phyloP scores from a whole-genome alignment of 768 basidiomycete species.

The Hebeloma cylindrosporum region DNA sequence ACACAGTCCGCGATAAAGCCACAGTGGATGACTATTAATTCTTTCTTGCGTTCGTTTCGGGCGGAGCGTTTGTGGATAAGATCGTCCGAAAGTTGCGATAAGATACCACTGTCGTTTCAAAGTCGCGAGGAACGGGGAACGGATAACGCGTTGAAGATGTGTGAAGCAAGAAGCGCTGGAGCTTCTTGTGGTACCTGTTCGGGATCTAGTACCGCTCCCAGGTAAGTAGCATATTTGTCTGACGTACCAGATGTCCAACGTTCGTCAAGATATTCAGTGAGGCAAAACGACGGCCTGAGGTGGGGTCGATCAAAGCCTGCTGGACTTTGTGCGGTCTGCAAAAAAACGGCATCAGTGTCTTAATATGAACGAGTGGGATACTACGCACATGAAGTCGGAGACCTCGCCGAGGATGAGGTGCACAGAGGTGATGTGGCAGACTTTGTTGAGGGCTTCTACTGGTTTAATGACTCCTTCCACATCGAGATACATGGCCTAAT shows the following conservation, averaged over 20 bases:
- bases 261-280: slow-evolving; percentile 27
- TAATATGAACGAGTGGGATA: not conserved
- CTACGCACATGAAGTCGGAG: slow-evolving; percentile 54
- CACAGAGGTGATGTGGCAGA: slow-evolving; percentile 43
- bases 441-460: slow-evolving; percentile 43
- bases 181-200: slow-evolving; percentile 6
- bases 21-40: too few species aligned
- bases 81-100: too few species aligned
- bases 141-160: slow-evolving; percentile 2
- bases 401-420: slow-evolving; percentile 54
- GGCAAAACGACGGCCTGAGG: slow-evolving; percentile 35
- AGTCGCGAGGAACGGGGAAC: too few species aligned
- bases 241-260: slow-evolving; percentile 34
- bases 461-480: slow-evolving; percentile 53
- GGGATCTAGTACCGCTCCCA: not conserved
- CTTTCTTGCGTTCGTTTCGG: too few species aligned
- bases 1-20: too few species aligned
- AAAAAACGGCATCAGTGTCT: not conserved
- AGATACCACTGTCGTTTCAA: too few species aligned
- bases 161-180: not conserved
- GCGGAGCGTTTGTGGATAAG: too few species aligned
- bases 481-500: slow-evolving; percentile 65
- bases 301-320: slow-evolving; percentile 33
- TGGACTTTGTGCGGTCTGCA: slow-evolving; percentile 37
- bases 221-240: not conserved